Evolutionary conservation across 202 grass and related monocot species (phyloP).

Genomic region (Elaeis oleifera): DNA sequence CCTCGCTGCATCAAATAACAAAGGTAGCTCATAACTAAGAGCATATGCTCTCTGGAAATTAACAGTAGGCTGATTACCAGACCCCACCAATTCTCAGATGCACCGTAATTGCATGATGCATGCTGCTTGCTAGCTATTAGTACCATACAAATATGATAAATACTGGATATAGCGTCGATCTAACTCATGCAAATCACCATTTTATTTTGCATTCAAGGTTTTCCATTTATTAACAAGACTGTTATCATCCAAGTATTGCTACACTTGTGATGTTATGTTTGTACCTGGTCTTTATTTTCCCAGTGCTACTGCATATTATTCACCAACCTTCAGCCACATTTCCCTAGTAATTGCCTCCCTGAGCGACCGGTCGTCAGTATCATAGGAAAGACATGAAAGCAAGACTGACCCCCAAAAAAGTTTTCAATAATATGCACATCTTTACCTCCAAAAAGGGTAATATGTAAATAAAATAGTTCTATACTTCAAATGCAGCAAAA

Average conservation of each 20-base stretch:
- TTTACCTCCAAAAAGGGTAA: background rate
- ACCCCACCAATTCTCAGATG: background rate
- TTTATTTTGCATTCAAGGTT: too few relatives aligned
- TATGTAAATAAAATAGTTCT: background rate
- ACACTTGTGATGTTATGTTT: background rate
- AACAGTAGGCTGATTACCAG: background rate
- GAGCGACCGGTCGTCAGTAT: constrained; percentile 36
- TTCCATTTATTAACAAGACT: background rate
- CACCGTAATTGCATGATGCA: too few relatives aligned
- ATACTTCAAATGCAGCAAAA: background rate
- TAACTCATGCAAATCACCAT: too few relatives aligned
- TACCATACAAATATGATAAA: too few relatives aligned
- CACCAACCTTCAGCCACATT: constrained; percentile 60
- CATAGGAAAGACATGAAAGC: constrained; percentile 47
- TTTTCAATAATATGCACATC: constrained; percentile 1
- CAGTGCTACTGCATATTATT: background rate
- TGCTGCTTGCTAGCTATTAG: too few relatives aligned
- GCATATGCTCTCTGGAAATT: background rate
- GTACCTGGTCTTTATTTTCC: background rate
- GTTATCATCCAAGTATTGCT: background rate
- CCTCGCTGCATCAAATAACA: constrained; percentile 34
- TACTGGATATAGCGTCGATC: too few relatives aligned
- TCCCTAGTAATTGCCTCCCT: constrained; percentile 47
- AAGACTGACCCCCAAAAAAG: background rate
- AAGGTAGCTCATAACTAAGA: background rate